Evolutionary conservation across 352 stramenopile species (phyloP), one percentile per base, ranked within the genome.

Genomic region (Phytophthora ohioensis): DNA sequence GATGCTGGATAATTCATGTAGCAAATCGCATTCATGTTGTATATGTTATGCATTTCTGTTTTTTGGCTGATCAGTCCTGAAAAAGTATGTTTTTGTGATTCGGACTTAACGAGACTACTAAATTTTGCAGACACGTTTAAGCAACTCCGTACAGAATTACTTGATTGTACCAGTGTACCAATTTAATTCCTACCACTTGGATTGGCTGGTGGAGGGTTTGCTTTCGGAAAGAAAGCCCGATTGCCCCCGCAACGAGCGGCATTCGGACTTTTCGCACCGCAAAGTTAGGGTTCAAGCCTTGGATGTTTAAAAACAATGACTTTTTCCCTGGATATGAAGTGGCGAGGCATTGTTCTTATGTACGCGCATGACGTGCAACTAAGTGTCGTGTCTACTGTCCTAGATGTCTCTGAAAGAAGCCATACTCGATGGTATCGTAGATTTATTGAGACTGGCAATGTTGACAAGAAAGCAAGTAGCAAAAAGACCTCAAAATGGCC

Each of bases 361-460:
- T 52, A 52, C 12, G 45, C 27, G 17, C n/a, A 35, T 52, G 45
- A 52, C 30, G 42, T 52, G 4, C 45, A 52, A 10, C 7, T 35
- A 35, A 5, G 45, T 48, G 42, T 48, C 3, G 45, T 52, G 7
- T 32, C 45, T 8, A 52, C 6, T 35, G 42, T 61, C 2, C 39
- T 67, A 57, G 51, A 43, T 6, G 5, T 57, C 3, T 67, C 48
- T 2, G 32, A 55, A 11, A 39, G 60, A 32, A 68, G 42, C 48
- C 13, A 61, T 32, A 41, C 12, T 43, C 17, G 45, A 5, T 69
- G 53, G 45, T 69, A 69, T 4, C 30, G 21, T 3, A 10, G 43
- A 3, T 69, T 69, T 57, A 11, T 15, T 3, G 47, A 30, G 11
- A 63, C 39, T 8, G 53, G 53, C 2, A 69, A 69, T 41, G 52